phyloP scores from a whole-genome alignment of 1,284 basidiomycete species.

The Rhodotorula mucilaginosa region DNA sequence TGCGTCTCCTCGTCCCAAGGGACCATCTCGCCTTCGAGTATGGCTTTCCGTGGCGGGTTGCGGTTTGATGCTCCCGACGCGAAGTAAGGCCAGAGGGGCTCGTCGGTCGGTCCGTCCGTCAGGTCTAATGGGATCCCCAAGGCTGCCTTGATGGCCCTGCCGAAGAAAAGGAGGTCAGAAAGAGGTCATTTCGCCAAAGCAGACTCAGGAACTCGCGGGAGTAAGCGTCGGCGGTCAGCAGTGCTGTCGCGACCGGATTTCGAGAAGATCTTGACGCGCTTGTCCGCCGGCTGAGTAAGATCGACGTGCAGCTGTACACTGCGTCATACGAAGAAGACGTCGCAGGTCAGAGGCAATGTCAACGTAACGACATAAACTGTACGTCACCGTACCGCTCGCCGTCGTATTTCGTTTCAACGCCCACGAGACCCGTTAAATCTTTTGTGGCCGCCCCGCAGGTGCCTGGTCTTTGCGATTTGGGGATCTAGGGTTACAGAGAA shows the following conservation, averaged over 20 bases:
- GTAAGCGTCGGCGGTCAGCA: slow-evolving; percentile 64
- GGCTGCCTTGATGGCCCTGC: too few species aligned
- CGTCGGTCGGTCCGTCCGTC: too few species aligned
- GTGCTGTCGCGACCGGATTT: slow-evolving; percentile 81
- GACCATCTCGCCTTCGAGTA: slow-evolving; percentile 86
- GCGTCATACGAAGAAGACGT: background rate
- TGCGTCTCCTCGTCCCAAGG: slow-evolving; percentile 61
- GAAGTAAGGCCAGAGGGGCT: background rate
- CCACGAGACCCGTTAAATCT: slow-evolving; percentile 55
- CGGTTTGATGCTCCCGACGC: background rate
- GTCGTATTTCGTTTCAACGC: slow-evolving; percentile 87
- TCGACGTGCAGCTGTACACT: slow-evolving; percentile 76
- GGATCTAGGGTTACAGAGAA: slow-evolving; percentile 57
- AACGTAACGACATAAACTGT: too few species aligned
- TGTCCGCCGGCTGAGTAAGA: slow-evolving; percentile 49
- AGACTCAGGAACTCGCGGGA: slow-evolving; percentile 55
- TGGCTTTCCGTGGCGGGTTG: slow-evolving; percentile 48
- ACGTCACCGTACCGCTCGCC: slow-evolving; percentile 64
- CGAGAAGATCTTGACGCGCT: slow-evolving; percentile 71
- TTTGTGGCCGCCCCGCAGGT: slow-evolving; percentile 22
- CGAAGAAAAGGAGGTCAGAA: background rate
- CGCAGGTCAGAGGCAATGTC: background rate
- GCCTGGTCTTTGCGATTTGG: slow-evolving; percentile 66
- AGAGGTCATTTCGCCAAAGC: background rate
- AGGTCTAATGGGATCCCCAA: too few species aligned